A percentile compares a stretch with the other conserved stretches of the same genome.
These are phyloP conservation scores for Friedmanniomyces simplex DNA, from an alignment of 495 filamentous ascomycete species.

Conservation along the genomic window DNA sequence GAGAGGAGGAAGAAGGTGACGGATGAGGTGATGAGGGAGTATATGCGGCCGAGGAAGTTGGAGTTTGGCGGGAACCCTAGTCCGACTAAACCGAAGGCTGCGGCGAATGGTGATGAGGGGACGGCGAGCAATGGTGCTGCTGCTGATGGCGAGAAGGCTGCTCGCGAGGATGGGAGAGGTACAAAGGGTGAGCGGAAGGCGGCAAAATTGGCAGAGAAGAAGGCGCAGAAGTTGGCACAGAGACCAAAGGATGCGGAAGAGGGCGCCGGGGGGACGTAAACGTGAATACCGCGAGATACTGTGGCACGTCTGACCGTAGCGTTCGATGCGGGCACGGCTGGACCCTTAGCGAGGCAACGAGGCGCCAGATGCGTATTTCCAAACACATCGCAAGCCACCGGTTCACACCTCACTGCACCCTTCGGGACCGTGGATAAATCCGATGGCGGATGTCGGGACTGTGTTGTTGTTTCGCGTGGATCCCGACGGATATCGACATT, in stretches of 20 bases:
- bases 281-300: too few relatives aligned
- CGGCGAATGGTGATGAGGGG: conserved; percentile 1
- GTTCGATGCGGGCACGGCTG: too few relatives aligned
- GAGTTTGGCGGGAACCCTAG: conserved; percentile 58
- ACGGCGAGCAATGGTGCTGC: background rate
- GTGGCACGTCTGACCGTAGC: too few relatives aligned
- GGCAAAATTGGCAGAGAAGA: conserved; percentile 25
- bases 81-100: conserved; percentile 17
- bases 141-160: conserved; percentile 4
- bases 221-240: conserved; percentile 20
- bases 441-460: too few relatives aligned
- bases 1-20: conserved; percentile 65
- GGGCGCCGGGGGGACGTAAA: too few relatives aligned
- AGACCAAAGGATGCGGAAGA: background rate
- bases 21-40: conserved; percentile 62
- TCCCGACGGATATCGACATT: too few relatives aligned
- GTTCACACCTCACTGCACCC: too few relatives aligned
- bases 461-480: too few relatives aligned
- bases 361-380: too few relatives aligned
- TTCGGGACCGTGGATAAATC: too few relatives aligned
- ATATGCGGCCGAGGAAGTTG: conserved; percentile 62
- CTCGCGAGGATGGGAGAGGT: conserved; percentile 12
- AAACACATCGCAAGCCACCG: too few relatives aligned
- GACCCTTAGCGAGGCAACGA: too few relatives aligned
- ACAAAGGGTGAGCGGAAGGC: conserved; percentile 22